These are phyloP conservation scores for Geotrichum restrictum DNA, from an alignment of 1,139 yeast species.

Conservation along the genomic window DNA sequence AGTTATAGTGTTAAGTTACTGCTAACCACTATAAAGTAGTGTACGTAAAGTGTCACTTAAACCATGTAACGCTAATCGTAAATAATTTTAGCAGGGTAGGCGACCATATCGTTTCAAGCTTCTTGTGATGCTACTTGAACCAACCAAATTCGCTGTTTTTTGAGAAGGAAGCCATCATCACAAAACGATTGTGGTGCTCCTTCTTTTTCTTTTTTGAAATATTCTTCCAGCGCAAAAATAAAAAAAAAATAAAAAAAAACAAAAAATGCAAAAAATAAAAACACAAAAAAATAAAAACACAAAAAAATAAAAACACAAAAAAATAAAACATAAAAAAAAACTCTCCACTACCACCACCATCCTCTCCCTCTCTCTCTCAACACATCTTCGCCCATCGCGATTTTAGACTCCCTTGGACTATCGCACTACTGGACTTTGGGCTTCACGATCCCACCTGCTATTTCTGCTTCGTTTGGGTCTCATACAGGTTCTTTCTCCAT, in stretches of 20 bases:
- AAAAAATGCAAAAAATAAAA: neutral
- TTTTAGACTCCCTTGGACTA: neutral
- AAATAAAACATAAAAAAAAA: neutral
- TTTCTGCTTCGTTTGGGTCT: neutral
- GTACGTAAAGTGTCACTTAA: too few relatives aligned
- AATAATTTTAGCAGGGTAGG: too few relatives aligned
- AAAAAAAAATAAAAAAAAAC: neutral
- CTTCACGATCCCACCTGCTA: neutral
- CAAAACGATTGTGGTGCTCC: neutral
- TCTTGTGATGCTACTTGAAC: neutral
- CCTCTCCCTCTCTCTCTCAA: neutral
- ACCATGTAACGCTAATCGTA: too few relatives aligned
- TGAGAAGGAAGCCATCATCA: neutral
- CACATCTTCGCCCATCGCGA: neutral
- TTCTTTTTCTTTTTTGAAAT: neutral
- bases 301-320: neutral
- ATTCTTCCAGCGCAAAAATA: neutral
- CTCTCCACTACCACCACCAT: neutral
- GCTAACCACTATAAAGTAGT: neutral
- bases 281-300: neutral
- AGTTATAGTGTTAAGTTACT: too few relatives aligned
- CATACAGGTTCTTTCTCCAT: neutral
- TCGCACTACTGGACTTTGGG: neutral
- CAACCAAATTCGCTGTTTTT: conserved; percentile 1
- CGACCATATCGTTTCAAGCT: neutral